Evolutionary conservation across 371 early-diverging fungal genomes (phyloP).

Genomic region (Circinella minor): DNA sequence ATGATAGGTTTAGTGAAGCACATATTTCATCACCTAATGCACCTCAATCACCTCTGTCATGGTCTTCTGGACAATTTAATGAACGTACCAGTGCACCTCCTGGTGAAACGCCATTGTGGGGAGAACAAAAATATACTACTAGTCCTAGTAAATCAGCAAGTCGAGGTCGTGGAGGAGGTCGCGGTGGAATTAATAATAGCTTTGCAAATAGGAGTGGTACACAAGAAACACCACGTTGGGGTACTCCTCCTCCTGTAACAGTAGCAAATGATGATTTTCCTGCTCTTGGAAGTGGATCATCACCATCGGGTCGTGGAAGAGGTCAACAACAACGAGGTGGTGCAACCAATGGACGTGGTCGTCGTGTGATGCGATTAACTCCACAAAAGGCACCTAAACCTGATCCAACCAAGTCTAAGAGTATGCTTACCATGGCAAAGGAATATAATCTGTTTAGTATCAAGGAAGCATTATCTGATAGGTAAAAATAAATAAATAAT

Average conservation of each 20-base stretch:
- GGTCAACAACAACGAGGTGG: not conserved
- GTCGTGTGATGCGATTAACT: slow-evolving; percentile 3
- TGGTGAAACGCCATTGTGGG: slow-evolving; percentile 31
- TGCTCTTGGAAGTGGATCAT: not conserved
- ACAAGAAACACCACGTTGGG: not conserved
- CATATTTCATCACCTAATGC: not conserved
- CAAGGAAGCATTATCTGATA: slow-evolving; percentile 23
- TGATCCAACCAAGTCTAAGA: not conserved
- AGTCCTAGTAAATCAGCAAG: not conserved
- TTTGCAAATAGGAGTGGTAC: too few species aligned
- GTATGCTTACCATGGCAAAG: slow-evolving; percentile 19
- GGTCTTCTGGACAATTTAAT: not conserved
- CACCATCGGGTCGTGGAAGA: not conserved
- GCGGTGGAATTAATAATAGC: not conserved
- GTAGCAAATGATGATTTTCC: slow-evolving; percentile 7
- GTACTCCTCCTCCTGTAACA: not conserved
- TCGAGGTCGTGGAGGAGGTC: not conserved
- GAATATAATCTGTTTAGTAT: slow-evolving; percentile 43
- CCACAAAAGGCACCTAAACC: slow-evolving; percentile 3
- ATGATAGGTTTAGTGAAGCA: not conserved
- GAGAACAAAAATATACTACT: slow-evolving; percentile 15
- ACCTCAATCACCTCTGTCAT: not conserved
- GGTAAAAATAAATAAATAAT: slow-evolving; percentile 20
- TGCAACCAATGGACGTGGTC: not conserved
- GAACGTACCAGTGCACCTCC: slow-evolving; percentile 14